Conservation (phyloP, 2,329 filamentous ascomycete species). For the Rachicladosporium sp. region DNA sequence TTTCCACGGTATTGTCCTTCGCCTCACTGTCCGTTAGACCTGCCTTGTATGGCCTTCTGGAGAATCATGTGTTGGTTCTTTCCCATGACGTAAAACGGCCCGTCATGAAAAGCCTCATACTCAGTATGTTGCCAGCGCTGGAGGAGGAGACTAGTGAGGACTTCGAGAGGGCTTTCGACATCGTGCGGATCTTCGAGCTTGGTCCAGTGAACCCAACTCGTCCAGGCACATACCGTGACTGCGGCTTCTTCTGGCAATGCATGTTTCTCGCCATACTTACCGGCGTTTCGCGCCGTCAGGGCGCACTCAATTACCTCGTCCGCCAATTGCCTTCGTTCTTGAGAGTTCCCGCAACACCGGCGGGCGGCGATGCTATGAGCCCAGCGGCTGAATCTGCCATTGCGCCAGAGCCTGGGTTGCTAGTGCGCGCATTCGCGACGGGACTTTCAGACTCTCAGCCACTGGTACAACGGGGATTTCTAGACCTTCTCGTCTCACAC, state of each 20-base stretch:
- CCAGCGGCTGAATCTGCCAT: constrained; percentile 52
- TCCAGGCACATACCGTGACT: constrained; percentile 27
- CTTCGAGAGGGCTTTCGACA: constrained; percentile 73
- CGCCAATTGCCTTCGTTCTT: constrained; percentile 66
- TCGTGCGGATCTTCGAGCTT: constrained; percentile 63
- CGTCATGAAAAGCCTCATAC: constrained; percentile 77
- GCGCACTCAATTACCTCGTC: constrained; percentile 74
- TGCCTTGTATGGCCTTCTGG: constrained; percentile 71
- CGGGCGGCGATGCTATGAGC: not conserved
- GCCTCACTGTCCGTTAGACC: constrained; percentile 85
- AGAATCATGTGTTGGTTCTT: constrained; percentile 64
- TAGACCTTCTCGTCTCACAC: constrained; percentile 84
- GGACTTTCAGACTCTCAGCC: constrained; percentile 79
- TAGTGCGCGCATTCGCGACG: constrained; percentile 83
- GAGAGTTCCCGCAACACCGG: not conserved
- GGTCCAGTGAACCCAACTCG: constrained; percentile 29
- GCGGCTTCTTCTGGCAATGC: constrained; percentile 91
- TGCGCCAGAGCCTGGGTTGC: constrained; percentile 77
- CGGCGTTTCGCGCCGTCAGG: constrained; percentile 69
- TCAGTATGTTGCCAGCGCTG: constrained; percentile 79
- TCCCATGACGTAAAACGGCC: constrained; percentile 63
- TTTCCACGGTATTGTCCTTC: constrained; percentile 82
- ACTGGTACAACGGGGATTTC: constrained; percentile 83
- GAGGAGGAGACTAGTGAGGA: constrained; percentile 97
- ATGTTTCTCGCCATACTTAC: constrained; percentile 91